These are phyloP conservation scores for Globisporangium apiculatum DNA, from an alignment of 352 stramenopile species.

Conservation along the genomic window DNA sequence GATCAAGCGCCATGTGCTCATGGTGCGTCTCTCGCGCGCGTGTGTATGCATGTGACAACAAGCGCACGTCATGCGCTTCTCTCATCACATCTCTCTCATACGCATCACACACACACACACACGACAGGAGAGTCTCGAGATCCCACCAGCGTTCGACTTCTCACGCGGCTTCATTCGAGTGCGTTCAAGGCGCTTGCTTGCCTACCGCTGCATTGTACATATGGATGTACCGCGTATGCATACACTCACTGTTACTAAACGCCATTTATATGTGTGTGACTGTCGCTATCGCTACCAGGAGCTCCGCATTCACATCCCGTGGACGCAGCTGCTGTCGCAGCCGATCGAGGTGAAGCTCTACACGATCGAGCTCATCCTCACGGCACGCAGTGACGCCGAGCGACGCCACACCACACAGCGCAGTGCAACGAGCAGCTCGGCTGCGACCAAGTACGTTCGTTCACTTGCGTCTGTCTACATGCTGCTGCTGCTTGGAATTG, in stretches of 20 bases:
- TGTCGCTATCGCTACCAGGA: conserved; percentile 25
- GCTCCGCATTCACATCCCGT: conserved; percentile 84
- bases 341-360: conserved; percentile 86
- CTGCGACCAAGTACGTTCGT: conserved; percentile 1
- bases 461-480: too few species aligned
- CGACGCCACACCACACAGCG: conserved; percentile 10
- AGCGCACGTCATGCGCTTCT: too few species aligned
- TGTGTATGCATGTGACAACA: background rate
- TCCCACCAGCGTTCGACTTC: conserved; percentile 84
- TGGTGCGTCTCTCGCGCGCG: conserved; percentile 11
- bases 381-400: conserved; percentile 31
- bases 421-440: background rate
- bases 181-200: conserved; percentile 2
- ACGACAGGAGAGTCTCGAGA: conserved; percentile 68
- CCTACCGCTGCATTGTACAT: background rate
- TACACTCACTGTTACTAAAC: background rate
- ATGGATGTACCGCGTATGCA: background rate
- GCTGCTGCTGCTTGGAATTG: too few species aligned
- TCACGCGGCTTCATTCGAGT: conserved; percentile 80
- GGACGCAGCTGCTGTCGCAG: conserved; percentile 83
- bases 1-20: conserved; percentile 84
- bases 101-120: background rate
- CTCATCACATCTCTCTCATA: too few species aligned
- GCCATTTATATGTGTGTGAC: background rate
- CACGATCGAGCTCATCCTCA: conserved; percentile 85